These are phyloP conservation scores for Calonectria montana DNA, from an alignment of 2,329 filamentous ascomycete species.

Conservation along the genomic window DNA sequence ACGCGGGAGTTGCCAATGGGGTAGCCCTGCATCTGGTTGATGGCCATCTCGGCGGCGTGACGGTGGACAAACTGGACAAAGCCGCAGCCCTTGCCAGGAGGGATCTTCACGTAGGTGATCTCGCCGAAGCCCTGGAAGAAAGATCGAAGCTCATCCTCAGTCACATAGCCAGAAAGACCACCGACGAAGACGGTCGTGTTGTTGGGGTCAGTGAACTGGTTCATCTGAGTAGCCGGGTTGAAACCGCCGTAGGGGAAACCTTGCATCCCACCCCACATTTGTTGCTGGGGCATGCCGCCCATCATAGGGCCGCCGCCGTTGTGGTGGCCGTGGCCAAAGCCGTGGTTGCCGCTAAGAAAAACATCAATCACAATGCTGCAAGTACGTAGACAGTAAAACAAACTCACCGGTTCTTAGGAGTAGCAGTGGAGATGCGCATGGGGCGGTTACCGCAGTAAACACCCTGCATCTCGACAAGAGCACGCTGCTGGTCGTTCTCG, in stretches of 20 bases:
- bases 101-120: constrained; percentile 99
- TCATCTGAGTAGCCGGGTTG: constrained; percentile 76
- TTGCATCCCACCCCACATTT: constrained; percentile 54
- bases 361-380: constrained; percentile 12
- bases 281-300: constrained; percentile 58
- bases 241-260: constrained; percentile 56
- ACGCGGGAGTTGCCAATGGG: constrained; percentile 99
- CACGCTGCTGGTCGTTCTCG: constrained; percentile 95
- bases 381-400: not conserved
- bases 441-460: constrained; percentile 98
- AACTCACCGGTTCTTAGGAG: constrained; percentile 85
- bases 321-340: constrained; percentile 55
- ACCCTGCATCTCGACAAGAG: constrained; percentile 97
- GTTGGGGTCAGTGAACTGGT: constrained; percentile 99
- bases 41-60: constrained; percentile 99
- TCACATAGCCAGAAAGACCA: constrained; percentile 96
- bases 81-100: constrained; percentile 97
- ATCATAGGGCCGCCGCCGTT: constrained; percentile 59
- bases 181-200: constrained; percentile 99
- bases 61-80: constrained; percentile 99
- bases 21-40: constrained; percentile 99
- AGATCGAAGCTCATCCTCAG: constrained; percentile 98
- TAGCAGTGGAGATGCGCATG: constrained; percentile 98
- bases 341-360: constrained; percentile 50
- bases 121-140: constrained; percentile 99